Percentiles rank a stretch among this genome's conserved stretches.
phyloP scores from a whole-genome alignment of 164 flowering plant species.

The Hamamelis virginiana region DNA sequence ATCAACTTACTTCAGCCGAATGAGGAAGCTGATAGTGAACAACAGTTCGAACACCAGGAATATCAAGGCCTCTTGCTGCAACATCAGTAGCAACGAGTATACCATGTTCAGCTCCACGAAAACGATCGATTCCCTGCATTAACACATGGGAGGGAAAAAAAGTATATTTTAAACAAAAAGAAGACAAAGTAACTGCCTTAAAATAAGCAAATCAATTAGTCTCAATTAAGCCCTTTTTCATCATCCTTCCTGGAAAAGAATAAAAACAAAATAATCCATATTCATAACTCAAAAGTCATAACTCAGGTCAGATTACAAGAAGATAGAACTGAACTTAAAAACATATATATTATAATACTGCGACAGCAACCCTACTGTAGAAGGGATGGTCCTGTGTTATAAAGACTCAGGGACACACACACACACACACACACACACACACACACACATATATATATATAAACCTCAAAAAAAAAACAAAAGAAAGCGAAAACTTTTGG shows the following conservation, averaged over 20 bases:
- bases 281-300: too few relatives aligned
- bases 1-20: constrained; percentile 74
- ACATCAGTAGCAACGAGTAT: constrained; percentile 92
- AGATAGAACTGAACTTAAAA: too few relatives aligned
- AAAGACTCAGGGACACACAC: too few relatives aligned
- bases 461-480: too few relatives aligned
- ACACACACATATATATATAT: too few relatives aligned
- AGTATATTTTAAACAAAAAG: background rate
- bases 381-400: too few relatives aligned
- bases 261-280: too few relatives aligned
- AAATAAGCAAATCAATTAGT: too few relatives aligned
- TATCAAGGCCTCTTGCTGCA: constrained; percentile 96
- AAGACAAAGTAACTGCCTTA: background rate
- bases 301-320: too few relatives aligned
- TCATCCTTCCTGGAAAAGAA: background rate
- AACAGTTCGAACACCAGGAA: constrained; percentile 90
- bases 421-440: too few relatives aligned
- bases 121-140: constrained; percentile 85
- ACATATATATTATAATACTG: too few relatives aligned
- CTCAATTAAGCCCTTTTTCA: background rate
- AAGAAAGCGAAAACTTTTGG: background rate
- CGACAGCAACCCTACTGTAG: too few relatives aligned
- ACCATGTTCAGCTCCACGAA: constrained; percentile 73
- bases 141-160: background rate
- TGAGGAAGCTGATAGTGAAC: constrained; percentile 97